Evolutionary conservation across 441 rosid species (phyloP).

Genomic region (Gossypium gossypioides): DNA sequence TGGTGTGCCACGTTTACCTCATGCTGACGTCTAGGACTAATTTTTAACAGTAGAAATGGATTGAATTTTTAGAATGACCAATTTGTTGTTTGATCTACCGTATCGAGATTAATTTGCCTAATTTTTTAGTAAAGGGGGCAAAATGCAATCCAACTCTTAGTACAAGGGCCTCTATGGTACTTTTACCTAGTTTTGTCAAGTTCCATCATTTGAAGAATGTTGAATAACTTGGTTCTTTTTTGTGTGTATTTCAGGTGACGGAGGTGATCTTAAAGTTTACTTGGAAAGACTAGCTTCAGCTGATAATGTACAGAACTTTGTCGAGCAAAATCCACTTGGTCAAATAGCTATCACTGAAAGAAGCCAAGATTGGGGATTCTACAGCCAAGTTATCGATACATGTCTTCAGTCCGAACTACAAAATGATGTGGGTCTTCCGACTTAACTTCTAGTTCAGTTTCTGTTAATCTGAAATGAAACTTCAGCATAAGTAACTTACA

Average conservation of each 20-base stretch:
- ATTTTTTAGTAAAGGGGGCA: no score
- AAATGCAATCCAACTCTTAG: no score
- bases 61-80: no score
- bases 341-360: conserved; percentile 49
- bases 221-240: not conserved
- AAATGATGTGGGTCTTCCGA: not conserved
- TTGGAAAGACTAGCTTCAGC: conserved; percentile 47
- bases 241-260: conserved; percentile 34
- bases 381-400: conserved; percentile 29
- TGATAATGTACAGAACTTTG: conserved; percentile 46
- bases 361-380: conserved; percentile 54
- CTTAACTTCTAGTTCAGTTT: not conserved
- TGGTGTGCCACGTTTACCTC: no score
- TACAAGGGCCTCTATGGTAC: no score
- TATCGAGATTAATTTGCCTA: no score
- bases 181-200: not conserved
- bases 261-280: conserved; percentile 62
- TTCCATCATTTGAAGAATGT: not conserved
- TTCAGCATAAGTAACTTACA: not conserved
- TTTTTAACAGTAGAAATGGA: no score
- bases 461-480: not conserved
- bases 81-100: no score
- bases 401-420: not conserved
- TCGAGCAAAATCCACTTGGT: conserved; percentile 59
- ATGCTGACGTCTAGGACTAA: no score